Evolutionary conservation across 495 filamentous ascomycete genomes (phyloP), one percentile per base, ranked within the genome.

Genomic region (Trichoderma asperelloides): DNA sequence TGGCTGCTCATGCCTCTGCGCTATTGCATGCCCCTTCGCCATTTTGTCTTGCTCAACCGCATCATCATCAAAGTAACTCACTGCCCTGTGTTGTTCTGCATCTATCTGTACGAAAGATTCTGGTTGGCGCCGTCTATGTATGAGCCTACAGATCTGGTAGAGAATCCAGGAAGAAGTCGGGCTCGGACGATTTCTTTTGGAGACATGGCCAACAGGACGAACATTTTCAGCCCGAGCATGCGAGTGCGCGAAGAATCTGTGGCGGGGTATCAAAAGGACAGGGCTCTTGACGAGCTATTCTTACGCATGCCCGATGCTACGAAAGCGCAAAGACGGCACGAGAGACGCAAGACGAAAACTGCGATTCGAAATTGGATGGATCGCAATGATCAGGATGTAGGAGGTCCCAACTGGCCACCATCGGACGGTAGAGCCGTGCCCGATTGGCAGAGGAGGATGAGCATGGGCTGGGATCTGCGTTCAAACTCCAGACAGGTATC

Each of bases 211-310:
- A 79, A 76, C 66, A 78, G 79, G 62, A 70, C 78, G 3, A 80
- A 79, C 62, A 74, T 89, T 27, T 93, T 96, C 74, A 92, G 86
- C 69, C 89, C 88, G 16, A 84, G 79, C 67, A 78, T 89, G 41
- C 79, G 90, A 7, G 82, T 90, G 39, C 88, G 91, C 40, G 91
- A 95, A 73, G 91, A 91, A 62, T 96, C 91, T 0, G 84, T 95
- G 55, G 84, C 89, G 37, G 93, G 90, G 0, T 92, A 87, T 71
- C 91, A 93, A 67, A 95, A 96, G 72, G 93, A 97, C 69, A 87
- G 86, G 49, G 93, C 91, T 12, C 78, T 98, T n/a, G 94, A 96
- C 27, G 93, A 96, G 70, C 92, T 98, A 0, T 98, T 98, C 74
- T 84, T 91, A 66, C 77, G 82, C 11, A 73, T 73, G 12, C 83